Evolutionary conservation across 768 basidiomycete genomes (phyloP).

Genomic region (Psilocybe cubensis): DNA sequence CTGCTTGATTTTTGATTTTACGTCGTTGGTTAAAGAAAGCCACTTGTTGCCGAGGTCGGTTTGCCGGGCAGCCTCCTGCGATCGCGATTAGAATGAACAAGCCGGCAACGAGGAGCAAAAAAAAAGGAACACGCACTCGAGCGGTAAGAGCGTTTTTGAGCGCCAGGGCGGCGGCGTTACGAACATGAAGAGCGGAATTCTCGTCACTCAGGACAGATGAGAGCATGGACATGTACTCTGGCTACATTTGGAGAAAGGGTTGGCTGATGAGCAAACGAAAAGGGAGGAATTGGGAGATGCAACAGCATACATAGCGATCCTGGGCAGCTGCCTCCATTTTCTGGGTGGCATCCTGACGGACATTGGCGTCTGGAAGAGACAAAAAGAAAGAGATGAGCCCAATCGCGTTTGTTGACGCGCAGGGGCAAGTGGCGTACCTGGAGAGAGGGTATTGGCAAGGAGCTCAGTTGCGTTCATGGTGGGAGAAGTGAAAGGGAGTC

Average conservation of each 20-base stretch:
- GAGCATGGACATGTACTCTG: slow-evolving; percentile 92
- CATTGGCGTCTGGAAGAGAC: slow-evolving; percentile 67
- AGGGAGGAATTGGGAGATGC: slow-evolving; percentile 17
- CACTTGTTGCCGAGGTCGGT: slow-evolving; percentile 79
- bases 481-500: slow-evolving; percentile 27
- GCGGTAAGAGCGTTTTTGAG: slow-evolving; percentile 95
- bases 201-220: slow-evolving; percentile 85
- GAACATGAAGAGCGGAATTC: slow-evolving; percentile 65
- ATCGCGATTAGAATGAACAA: slow-evolving; percentile 25
- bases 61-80: slow-evolving; percentile 76
- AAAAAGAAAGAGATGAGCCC: slow-evolving; percentile 23
- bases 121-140: slow-evolving; percentile 66
- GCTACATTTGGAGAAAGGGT: slow-evolving; percentile 50
- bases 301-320: slow-evolving; percentile 85
- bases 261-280: slow-evolving; percentile 22
- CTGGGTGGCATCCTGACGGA: slow-evolving; percentile 90
- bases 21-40: slow-evolving; percentile 71
- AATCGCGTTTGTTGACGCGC: slow-evolving; percentile 32
- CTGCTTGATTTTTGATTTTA: slow-evolving; percentile 85
- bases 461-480: slow-evolving; percentile 90
- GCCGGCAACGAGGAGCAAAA: slow-evolving; percentile 17
- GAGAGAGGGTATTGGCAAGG: slow-evolving; percentile 89
- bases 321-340: slow-evolving; percentile 85
- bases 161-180: slow-evolving; percentile 96
- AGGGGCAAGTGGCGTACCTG: slow-evolving; percentile 59